Conservation (phyloP, 148 eudicot species). For the Camellia sinensis region DNA sequence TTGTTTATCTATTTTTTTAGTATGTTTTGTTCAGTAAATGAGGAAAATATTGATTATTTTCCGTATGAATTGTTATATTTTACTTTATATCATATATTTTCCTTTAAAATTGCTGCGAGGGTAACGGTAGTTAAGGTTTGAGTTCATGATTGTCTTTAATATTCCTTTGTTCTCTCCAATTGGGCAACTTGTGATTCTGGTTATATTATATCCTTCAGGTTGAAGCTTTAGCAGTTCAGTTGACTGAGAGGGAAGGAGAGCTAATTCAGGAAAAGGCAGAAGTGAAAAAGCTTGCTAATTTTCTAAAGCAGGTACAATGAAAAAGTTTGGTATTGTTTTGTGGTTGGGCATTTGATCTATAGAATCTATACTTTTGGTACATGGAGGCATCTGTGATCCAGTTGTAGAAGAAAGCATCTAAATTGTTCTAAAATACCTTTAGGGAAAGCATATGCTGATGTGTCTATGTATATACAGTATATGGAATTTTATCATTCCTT, state of each 20-base stretch:
- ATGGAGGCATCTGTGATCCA: not conserved
- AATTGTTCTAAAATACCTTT: not conserved
- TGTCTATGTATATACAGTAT: not conserved
- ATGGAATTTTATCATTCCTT: not conserved
- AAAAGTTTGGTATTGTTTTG: not conserved
- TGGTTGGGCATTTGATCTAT: not conserved
- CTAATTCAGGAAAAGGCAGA: constrained; percentile 85
- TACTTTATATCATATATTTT: too few species aligned
- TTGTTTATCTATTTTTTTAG: not conserved
- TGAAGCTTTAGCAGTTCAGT: constrained; percentile 58
- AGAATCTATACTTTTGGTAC: not conserved
- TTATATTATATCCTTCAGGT: too few species aligned
- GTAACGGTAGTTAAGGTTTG: too few species aligned
- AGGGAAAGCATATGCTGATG: not conserved
- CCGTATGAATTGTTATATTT: too few species aligned
- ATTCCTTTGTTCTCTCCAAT: too few species aligned
- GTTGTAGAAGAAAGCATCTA: not conserved
- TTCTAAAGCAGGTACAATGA: constrained; percentile 73
- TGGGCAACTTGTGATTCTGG: too few species aligned
- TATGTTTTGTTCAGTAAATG: not conserved
- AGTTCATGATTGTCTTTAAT: too few species aligned
- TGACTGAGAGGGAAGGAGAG: constrained; percentile 93
- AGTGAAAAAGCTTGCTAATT: constrained; percentile 82
- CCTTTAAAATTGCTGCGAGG: too few species aligned
- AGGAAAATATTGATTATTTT: not conserved